Conservation (phyloP, 176 grass and related monocot species). For the Puccinellia tenuiflora region DNA sequence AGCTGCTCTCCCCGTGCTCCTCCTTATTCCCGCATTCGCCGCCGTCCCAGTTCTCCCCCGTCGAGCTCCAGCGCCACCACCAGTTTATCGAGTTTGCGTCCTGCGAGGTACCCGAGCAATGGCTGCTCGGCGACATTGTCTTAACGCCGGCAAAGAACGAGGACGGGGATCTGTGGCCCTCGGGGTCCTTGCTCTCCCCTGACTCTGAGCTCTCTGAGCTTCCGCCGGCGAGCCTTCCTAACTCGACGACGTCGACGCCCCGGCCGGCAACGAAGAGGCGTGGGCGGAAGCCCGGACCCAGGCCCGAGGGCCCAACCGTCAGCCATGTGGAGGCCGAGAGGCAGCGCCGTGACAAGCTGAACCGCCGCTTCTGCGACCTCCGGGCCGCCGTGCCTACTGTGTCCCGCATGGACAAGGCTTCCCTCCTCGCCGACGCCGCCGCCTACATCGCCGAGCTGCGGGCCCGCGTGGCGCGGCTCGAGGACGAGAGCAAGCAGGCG, state of each 20-base stretch:
- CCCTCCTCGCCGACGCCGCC: constrained; percentile 69
- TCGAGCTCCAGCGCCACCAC: not conserved
- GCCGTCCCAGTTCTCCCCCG: constrained; percentile 23
- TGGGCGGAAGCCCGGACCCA: constrained; percentile 30
- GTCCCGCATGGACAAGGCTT: constrained; percentile 88
- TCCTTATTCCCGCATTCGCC: constrained; percentile 25
- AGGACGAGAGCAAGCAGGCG: constrained; percentile 36
- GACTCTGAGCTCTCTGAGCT: constrained; percentile 31
- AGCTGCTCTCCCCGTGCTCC: constrained; percentile 27
- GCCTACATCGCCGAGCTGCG: constrained; percentile 71
- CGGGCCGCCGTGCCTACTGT: constrained; percentile 70
- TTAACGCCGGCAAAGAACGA: constrained; percentile 16
- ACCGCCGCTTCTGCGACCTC: constrained; percentile 70
- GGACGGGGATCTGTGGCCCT: not conserved
- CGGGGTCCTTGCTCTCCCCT: constrained; percentile 21
- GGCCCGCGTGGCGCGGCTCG: constrained; percentile 20
- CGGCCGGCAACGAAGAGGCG: constrained; percentile 29
- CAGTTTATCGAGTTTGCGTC: constrained; percentile 37
- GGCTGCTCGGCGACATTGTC: constrained; percentile 29
- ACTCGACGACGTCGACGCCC: not conserved
- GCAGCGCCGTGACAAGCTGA: constrained; percentile 74
- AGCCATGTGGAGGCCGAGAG: constrained; percentile 80
- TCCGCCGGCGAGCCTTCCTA: not conserved
- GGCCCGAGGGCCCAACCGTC: constrained; percentile 16
- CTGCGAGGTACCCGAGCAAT: constrained; percentile 48